Evolutionary conservation across 306 rosid species (phyloP), one percentile per base, ranked within the genome.

Genomic region (Casuarina equisetifolia): DNA sequence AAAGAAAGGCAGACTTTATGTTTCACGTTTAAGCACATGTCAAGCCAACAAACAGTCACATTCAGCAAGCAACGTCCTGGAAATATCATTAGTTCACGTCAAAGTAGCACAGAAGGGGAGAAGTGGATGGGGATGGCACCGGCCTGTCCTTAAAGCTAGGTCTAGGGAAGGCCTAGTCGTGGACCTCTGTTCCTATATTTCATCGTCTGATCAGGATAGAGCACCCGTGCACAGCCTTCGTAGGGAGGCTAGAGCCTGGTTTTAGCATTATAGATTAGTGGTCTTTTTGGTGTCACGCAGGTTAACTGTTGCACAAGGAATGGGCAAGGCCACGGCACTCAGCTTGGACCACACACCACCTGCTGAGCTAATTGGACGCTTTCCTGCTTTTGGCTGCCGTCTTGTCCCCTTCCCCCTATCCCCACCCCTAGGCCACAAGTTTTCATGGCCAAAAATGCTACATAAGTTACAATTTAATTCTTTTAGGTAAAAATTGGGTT

Each of bases 321-420:
- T 35, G 3, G 68, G 40, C 13, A 35, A 61, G 36, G 68, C 68
- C 44, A 61, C 19, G 13, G 44, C 16, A 1, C 13, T 61, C 9
- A 32, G 39, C 67, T 54, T 54, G 76, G 76, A 73, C 80, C 78
- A 79, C 45, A 50, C 32, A 25, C 32, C 32, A 0, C 32, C 32
- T 25, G 32, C 11, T 44, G 46, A 40, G 62, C 72, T 54, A 80
- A 69, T 76, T 75, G 82, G 78, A 43, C 38, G 53, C 52, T 79
- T 63, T 46, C 66, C 58, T 19, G 25, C 46, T 53, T 78, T 20
- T 64, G 71, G 81, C 58, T 77, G 74, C 69, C 75, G 42, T 51
- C 54, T 77, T 82, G 81, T 77, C 78, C 3, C 74, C 69, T 38
- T 36, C 51, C n/a, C 25, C 15, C 64, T 43, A n/a, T 12, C 44